Evolutionary conservation across 75 land plant genomes (phyloP).

Genomic region (Sequoia sempervirens): DNA sequence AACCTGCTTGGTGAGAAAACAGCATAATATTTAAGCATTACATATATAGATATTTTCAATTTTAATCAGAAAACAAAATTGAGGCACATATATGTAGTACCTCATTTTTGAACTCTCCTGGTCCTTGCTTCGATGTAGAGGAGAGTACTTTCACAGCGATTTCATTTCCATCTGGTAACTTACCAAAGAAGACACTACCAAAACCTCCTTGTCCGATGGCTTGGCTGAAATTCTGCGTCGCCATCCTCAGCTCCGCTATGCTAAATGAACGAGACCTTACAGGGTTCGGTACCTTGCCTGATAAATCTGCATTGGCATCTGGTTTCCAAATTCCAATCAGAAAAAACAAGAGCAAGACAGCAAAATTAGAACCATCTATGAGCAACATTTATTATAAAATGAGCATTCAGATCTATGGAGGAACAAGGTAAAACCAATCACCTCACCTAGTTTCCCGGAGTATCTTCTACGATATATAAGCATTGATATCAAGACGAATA

Average conservation of each 20-base stretch:
- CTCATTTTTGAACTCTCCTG: constrained; percentile 35
- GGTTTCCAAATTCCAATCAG: not conserved
- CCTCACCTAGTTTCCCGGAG: not conserved
- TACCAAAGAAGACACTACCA: constrained; percentile 7
- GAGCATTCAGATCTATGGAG: not conserved
- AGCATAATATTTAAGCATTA: not conserved
- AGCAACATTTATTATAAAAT: not conserved
- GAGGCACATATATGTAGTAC: not conserved
- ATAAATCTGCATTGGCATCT: not conserved
- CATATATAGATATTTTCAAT: not conserved
- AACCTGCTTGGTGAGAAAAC: constrained; percentile 23
- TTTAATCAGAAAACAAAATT: not conserved
- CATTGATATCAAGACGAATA: not conserved
- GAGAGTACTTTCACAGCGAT: constrained; percentile 37
- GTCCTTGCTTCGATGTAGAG: constrained; percentile 25
- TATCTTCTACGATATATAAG: not conserved
- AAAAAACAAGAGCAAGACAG: not conserved
- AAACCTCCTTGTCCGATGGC: not conserved
- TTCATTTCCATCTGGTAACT: constrained; percentile 22
- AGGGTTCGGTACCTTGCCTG: not conserved
- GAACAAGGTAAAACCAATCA: not conserved
- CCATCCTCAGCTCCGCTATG: no score
- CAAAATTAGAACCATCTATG: not conserved
- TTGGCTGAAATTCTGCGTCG: not conserved
- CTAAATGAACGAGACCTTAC: not conserved